Conservation (phyloP, 2,329 filamentous ascomycete genomes). For the Lecanicillium sp. region DNA sequence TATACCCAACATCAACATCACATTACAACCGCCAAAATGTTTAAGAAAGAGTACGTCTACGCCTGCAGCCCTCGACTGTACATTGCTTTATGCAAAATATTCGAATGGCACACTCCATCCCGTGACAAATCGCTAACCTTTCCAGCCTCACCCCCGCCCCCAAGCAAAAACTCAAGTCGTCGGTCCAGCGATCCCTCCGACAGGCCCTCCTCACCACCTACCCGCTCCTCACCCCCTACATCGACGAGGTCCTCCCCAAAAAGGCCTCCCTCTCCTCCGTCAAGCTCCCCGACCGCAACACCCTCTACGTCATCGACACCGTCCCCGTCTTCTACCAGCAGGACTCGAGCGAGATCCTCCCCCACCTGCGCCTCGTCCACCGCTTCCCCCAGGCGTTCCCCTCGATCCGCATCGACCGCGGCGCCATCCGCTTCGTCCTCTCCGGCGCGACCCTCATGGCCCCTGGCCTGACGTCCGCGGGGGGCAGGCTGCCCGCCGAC, state of each 20-base stretch:
- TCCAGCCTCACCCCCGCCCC: constrained; percentile 66
- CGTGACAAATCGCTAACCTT: constrained; percentile 18
- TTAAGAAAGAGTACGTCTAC: constrained; percentile 77
- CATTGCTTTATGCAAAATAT: too few species aligned
- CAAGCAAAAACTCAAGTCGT: constrained; percentile 97
- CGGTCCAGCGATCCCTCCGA: constrained; percentile 81
- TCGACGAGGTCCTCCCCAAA: constrained; percentile 93
- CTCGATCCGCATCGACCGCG: constrained; percentile 83
- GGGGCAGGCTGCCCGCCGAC: constrained; percentile 67
- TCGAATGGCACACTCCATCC: neutral
- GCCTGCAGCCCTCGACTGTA: neutral
- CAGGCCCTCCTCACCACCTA: constrained; percentile 77
- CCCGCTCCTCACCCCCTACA: constrained; percentile 76
- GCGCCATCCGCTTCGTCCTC: constrained; percentile 93
- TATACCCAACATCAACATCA: constrained; percentile 12
- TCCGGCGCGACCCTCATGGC: constrained; percentile 94
- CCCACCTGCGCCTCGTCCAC: constrained; percentile 85
- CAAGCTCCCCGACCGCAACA: constrained; percentile 86
- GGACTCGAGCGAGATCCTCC: constrained; percentile 67
- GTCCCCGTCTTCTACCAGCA: constrained; percentile 90
- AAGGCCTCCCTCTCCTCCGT: constrained; percentile 85
- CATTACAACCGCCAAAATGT: constrained; percentile 54
- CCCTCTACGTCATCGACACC: constrained; percentile 75
- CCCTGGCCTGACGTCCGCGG: constrained; percentile 78
- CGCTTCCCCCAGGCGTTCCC: constrained; percentile 80